Conservation (phyloP, 1,139 yeast species). For the Yamadazyma spencermartinsiae region DNA sequence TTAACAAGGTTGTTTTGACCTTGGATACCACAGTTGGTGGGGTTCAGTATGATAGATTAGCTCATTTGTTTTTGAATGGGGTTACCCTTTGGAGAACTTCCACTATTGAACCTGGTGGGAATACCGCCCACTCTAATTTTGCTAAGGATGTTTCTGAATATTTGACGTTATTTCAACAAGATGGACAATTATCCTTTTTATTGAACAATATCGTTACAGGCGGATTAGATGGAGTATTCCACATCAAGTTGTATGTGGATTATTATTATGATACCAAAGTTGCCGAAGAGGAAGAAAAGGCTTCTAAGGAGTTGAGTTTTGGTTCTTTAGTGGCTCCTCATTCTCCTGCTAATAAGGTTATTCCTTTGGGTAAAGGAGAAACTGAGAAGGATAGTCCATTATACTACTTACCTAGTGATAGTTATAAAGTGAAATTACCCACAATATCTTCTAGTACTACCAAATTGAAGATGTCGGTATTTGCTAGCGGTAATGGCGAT, state of each 20-base stretch:
- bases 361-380: slow-evolving; percentile 17
- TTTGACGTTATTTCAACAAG: slow-evolving; percentile 48
- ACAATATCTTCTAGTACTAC: slow-evolving; percentile 50
- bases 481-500: slow-evolving; percentile 71
- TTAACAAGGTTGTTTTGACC: slow-evolving; percentile 61
- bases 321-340: slow-evolving; percentile 1
- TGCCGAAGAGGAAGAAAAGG: neutral
- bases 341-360: slow-evolving; percentile 8
- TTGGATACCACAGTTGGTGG: slow-evolving; percentile 63
- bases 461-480: slow-evolving; percentile 56
- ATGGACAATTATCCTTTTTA: slow-evolving; percentile 45
- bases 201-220: slow-evolving; percentile 66
- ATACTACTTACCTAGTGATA: slow-evolving; percentile 41
- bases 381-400: slow-evolving; percentile 30
- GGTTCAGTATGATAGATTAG: slow-evolving; percentile 75
- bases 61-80: slow-evolving; percentile 65
- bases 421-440: slow-evolving; percentile 41
- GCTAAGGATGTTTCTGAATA: slow-evolving; percentile 68
- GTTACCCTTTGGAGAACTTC: slow-evolving; percentile 82
- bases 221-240: slow-evolving; percentile 60
- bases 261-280: slow-evolving; percentile 28
- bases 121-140: slow-evolving; percentile 43
- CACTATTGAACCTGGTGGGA: slow-evolving; percentile 74
- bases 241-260: slow-evolving; percentile 50
- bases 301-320: neutral